Evolutionary conservation across 2,329 filamentous ascomycete species (phyloP).

Genomic region (Sclerotinia subarctica): DNA sequence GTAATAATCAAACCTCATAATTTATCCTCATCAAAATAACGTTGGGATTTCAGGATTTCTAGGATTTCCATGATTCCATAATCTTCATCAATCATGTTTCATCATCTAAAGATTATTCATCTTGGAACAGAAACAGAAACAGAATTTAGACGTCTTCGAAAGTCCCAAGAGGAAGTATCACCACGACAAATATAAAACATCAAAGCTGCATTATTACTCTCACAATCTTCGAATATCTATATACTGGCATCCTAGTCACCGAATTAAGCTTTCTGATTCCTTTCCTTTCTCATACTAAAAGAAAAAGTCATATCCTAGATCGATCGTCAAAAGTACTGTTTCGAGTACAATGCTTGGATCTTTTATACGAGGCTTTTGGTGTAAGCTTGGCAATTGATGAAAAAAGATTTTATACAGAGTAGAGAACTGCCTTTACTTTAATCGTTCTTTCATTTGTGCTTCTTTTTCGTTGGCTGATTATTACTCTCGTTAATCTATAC

Average conservation of each 20-base stretch:
- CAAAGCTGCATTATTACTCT: slow-evolving; percentile 4
- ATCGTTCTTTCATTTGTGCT: neutral
- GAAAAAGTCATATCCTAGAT: neutral
- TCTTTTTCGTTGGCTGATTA: neutral
- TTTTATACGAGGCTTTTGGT: neutral
- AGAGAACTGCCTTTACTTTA: neutral
- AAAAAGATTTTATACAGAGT: neutral
- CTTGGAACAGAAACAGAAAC: no score
- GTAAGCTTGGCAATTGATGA: neutral
- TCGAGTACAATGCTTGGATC: slow-evolving; percentile 8
- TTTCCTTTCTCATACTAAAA: neutral
- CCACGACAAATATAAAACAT: slow-evolving; percentile 8
- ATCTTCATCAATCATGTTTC: neutral
- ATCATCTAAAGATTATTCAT: neutral
- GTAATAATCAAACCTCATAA: neutral
- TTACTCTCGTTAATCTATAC: slow-evolving; percentile 7
- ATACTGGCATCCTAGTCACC: neutral
- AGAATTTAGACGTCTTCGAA: neutral
- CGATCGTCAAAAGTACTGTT: neutral
- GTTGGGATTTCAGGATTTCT: no score
- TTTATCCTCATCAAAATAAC: no score
- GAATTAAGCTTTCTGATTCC: neutral
- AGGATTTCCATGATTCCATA: neutral
- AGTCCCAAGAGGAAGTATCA: slow-evolving; percentile 2
- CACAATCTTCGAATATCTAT: neutral